Evolutionary conservation across 2,329 filamentous ascomycete genomes (phyloP).

Genomic region (Elsinoe ampelina): DNA sequence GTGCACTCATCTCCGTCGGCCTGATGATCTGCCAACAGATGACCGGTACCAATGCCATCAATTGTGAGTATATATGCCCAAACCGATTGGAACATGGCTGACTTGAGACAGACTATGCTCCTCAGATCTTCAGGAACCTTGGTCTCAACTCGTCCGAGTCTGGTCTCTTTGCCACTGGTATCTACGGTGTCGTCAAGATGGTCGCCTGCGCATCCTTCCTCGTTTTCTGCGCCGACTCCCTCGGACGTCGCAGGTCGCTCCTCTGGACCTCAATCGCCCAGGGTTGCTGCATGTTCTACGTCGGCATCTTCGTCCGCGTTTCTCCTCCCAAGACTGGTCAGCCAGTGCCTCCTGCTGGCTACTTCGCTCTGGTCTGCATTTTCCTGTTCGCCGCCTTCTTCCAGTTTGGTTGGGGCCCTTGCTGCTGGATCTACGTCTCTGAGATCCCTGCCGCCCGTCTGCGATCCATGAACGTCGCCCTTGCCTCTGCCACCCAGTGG

Average conservation of each 20-base stretch:
- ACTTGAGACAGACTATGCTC: conserved; percentile 53
- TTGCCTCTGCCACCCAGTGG: conserved; percentile 57
- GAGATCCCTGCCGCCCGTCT: conserved; percentile 62
- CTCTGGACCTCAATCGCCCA: conserved; percentile 38
- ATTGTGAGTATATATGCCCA: background rate
- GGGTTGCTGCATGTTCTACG: conserved; percentile 56
- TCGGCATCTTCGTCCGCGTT: conserved; percentile 61
- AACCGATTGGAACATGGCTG: background rate
- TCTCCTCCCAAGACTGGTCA: conserved; percentile 46
- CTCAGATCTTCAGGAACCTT: conserved; percentile 57
- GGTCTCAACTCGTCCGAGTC: conserved; percentile 50
- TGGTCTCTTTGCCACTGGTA: conserved; percentile 61
- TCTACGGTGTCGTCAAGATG: conserved; percentile 66
- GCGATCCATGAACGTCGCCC: conserved; percentile 56
- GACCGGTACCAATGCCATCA: conserved; percentile 51
- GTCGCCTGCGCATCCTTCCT: conserved; percentile 55
- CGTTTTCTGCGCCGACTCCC: conserved; percentile 63
- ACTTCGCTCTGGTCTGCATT: conserved; percentile 60
- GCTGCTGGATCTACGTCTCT: conserved; percentile 61
- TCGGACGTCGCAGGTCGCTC: conserved; percentile 54
- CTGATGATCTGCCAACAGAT: conserved; percentile 62
- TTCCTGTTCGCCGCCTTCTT: conserved; percentile 64
- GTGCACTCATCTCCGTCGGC: conserved; percentile 55
- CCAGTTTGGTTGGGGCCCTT: conserved; percentile 34
- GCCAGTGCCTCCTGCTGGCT: conserved; percentile 55